Conservation (phyloP, 352 stramenopile species). For the Ophiocytium majus region DNA sequence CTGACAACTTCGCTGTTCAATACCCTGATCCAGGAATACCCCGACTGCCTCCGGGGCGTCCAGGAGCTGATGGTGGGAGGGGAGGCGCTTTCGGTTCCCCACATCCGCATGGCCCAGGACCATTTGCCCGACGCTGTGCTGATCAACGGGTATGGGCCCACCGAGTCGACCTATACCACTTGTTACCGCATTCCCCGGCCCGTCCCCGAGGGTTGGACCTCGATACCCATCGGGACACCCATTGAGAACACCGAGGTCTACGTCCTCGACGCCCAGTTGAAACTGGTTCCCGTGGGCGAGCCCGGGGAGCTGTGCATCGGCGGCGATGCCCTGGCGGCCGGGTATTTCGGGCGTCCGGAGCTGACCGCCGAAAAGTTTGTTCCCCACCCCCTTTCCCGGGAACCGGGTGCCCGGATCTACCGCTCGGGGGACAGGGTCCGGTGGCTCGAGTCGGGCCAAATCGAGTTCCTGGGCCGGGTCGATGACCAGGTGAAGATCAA, state of each 20-base stretch:
- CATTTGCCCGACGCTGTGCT: no score
- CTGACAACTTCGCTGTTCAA: no score
- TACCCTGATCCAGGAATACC: no score
- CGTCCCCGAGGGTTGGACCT: no score
- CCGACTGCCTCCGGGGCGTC: no score
- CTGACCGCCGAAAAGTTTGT: neutral
- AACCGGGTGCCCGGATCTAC: neutral
- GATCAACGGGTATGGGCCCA: no score
- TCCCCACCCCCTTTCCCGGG: neutral
- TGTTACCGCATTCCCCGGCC: no score
- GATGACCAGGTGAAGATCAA: constrained; percentile 8
- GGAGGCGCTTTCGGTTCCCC: no score
- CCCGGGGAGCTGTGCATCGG: neutral
- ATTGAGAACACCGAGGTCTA: neutral
- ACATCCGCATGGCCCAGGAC: no score
- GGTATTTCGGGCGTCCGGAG: neutral
- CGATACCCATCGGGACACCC: no score
- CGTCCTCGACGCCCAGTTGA: neutral
- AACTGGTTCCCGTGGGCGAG: neutral
- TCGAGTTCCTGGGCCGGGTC: neutral
- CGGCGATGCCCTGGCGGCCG: neutral
- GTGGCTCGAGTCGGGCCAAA: neutral
- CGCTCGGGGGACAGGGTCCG: neutral
- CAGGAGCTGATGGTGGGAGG: no score
- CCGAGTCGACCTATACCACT: no score